Percentiles rank a stretch among this genome's conserved stretches.
These are phyloP conservation scores for Liriodendron chinense DNA, from an alignment of 164 flowering plant genomes.

Conservation along the genomic window DNA sequence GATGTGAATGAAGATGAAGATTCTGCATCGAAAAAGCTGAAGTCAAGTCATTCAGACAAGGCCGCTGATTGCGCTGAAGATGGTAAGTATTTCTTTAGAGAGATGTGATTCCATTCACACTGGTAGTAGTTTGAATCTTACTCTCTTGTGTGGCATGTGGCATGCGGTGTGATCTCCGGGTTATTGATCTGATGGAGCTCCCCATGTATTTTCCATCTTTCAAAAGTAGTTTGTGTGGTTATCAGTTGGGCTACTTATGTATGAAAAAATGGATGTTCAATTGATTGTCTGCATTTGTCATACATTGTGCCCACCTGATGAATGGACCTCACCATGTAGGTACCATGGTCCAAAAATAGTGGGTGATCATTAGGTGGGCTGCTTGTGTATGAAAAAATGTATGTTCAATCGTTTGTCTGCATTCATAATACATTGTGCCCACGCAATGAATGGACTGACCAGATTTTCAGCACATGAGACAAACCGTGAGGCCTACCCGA, in stretches of 20 bases:
- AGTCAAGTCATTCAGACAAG: slow-evolving; percentile 27
- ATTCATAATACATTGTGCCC: background rate
- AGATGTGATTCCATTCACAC: background rate
- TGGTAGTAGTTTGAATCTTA: background rate
- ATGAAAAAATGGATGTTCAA: background rate
- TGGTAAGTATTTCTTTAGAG: slow-evolving; percentile 25
- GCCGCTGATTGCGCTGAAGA: slow-evolving; percentile 25
- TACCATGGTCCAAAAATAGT: background rate
- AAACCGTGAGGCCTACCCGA: background rate
- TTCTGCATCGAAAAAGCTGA: slow-evolving; percentile 46
- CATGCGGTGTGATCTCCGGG: background rate
- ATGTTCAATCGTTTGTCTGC: background rate
- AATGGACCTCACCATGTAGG: background rate
- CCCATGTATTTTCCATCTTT: background rate
- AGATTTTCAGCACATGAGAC: background rate
- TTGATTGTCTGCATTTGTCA: background rate
- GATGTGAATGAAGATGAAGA: slow-evolving; percentile 29
- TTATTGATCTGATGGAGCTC: background rate
- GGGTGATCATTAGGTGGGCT: background rate
- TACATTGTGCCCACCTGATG: background rate
- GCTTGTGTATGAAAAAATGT: background rate
- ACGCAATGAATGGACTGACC: background rate
- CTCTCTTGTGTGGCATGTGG: background rate
- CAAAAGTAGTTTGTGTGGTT: background rate
- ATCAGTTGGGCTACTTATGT: background rate